A percentile compares a stretch with the other conserved stretches of the same genome.
These are phyloP conservation scores for Arachis monticola DNA, from an alignment of 331 rosid species.

Conservation along the genomic window DNA sequence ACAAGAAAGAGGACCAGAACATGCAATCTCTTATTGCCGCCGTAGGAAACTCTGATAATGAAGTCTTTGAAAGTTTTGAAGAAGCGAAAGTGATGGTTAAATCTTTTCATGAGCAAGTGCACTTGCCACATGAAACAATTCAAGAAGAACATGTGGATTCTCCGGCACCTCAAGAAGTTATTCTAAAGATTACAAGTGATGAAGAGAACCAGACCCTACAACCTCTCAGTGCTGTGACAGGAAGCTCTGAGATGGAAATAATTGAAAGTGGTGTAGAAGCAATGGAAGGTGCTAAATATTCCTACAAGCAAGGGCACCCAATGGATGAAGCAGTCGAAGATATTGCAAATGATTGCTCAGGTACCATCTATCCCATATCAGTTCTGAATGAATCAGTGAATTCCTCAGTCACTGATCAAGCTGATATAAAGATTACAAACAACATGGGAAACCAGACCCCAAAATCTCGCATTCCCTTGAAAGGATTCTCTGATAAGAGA, in stretches of 20 bases:
- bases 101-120: constrained; percentile 24
- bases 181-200: too few relatives aligned
- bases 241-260: constrained; percentile 39
- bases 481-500: constrained; percentile 43
- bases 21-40: constrained; percentile 34
- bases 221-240: constrained; percentile 34
- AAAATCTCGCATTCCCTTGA: constrained; percentile 34
- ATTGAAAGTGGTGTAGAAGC: constrained; percentile 27
- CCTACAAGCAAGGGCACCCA: not conserved
- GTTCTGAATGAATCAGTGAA: not conserved
- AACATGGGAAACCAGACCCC: constrained; percentile 44
- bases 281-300: constrained; percentile 32
- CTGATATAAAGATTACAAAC: constrained; percentile 34
- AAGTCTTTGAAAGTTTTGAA: constrained; percentile 33
- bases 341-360: constrained; percentile 18
- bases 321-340: constrained; percentile 22
- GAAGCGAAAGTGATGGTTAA: constrained; percentile 37
- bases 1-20: constrained; percentile 44
- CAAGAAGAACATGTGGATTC: too few relatives aligned
- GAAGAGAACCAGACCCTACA: constrained; percentile 2
- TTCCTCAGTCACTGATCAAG: constrained; percentile 43
- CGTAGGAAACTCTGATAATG: constrained; percentile 42
- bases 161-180: too few relatives aligned
- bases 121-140: too few relatives aligned
- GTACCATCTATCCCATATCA: not conserved